Percentiles rank a stretch among this genome's conserved stretches.
Evolutionary conservation across 257 asterid genomes (phyloP).

Genomic region (Salvia hispanica): DNA sequence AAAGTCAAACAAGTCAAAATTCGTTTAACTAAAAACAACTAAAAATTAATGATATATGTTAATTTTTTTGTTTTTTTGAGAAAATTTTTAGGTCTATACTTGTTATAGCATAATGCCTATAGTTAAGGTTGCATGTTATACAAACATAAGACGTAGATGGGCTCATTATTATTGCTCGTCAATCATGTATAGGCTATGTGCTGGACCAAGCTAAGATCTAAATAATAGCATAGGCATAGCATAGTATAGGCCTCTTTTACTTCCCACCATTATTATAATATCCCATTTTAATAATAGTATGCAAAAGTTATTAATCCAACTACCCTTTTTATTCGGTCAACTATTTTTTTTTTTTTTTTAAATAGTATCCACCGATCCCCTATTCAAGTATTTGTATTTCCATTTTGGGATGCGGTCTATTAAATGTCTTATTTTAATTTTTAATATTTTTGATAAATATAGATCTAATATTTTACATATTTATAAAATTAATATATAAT

Average conservation of each 20-base stretch:
- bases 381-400: no score
- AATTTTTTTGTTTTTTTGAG: no score
- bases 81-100: no score
- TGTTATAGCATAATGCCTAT: no score
- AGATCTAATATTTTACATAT: background rate
- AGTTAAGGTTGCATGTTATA: no score
- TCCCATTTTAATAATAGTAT: background rate
- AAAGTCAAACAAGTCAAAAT: no score
- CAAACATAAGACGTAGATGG: background rate
- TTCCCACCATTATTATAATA: background rate
- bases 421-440: no score
- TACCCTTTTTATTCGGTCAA: conserved; percentile 32
- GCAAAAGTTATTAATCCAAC: conserved; percentile 6
- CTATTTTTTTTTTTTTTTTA: conserved; percentile 23
- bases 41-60: no score
- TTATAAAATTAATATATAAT: no score
- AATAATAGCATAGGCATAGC: background rate
- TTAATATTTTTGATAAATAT: background rate
- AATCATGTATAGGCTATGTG: background rate
- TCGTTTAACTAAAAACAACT: no score
- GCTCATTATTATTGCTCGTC: no score
- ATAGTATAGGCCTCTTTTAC: background rate
- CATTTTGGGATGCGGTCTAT: no score
- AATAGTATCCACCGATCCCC: background rate
- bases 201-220: background rate